Evolutionary conservation across 2,329 filamentous ascomycete genomes (phyloP), one percentile per base, ranked within the genome.

Genomic region (Alternaria conjuncta): DNA sequence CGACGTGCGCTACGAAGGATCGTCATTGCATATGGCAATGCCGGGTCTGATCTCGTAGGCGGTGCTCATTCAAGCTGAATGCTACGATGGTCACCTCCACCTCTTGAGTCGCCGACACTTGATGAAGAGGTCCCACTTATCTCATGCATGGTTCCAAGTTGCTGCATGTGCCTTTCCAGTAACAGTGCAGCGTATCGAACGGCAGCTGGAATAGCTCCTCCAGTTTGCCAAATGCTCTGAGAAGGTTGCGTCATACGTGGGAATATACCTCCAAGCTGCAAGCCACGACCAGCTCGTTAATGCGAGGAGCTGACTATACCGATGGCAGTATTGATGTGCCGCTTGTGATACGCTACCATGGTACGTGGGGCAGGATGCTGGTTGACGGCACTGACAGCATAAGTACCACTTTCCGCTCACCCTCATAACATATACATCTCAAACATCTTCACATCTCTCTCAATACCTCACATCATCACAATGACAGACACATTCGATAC

Each of bases 21-120:
- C 44, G 56, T 30, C 56, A 21, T 15, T 44, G 18, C 25, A 54
- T 44, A 30, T 49, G 20, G 25, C 20, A 32, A 54, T n/a, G 12
- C 43, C 15, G 20, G 18, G 44, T 13, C 25, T 30, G 41, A 46
- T 56, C 6, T 58, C 10, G 10, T 58, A 21, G 56, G 44, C 50
- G 41, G 25, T 50, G 25, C 25, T 44, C 49, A n/a, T 49, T 25
- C 32, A 36, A 63, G 56, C 60, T 62, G 60, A 60, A 20, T 11
- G 26, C 12, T n/a, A 45, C 25, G 13, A 45, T 55, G 55, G 43
- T 44, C 21, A 55, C 54, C 49, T 44, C 49, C 56, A 54, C 55
- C 43, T 61, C 47, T 21, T 49, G 32, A 55, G 60, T 63, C 60
- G 60, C 60, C 56, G 60, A 63, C 60, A 49, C 47, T 25, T 23